Evolutionary conservation across 352 stramenopile species (phyloP), one percentile per base, ranked within the genome.

Genomic region (Aphanomyces euteiches): DNA sequence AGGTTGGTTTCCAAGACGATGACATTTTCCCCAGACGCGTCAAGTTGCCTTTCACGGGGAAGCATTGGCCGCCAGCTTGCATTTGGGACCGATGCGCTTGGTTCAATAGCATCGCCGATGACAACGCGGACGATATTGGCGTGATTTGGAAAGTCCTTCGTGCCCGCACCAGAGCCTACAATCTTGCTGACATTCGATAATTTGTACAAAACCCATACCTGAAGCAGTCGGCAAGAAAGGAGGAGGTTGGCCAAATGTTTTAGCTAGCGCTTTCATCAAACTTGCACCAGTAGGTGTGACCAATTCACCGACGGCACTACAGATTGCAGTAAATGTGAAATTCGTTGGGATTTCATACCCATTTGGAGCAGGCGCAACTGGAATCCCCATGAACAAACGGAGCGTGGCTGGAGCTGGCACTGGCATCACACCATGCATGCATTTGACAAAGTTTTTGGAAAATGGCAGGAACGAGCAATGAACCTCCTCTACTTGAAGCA

Each of bases 261-360:
- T 82, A 7, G 79, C 72, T 65, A 99, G 77, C 6, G 90, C 90
- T 72, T 96, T 93, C 37, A 99, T 79, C 21, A 99, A 83, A 58
- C 94, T 97, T 34, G 97, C 96, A 4, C 92, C 96, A 17, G 96
- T 99, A 0, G 96, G 96, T 7, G 96, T 99, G 21, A 99, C 96
- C 37, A 99, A 84, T 72, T 99, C 95, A 15, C 93, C 95, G 41
- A 74, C 87, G 0, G 85, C 87, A 36, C 83, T 91, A 47, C 4
- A 73, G 53, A 40, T 34, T 57, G 37, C 13, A 4, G 28, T 37
- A 3, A 64, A 19, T 34, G 41, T 17, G 7, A 72, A 54, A 3
- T 72, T 12, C 45, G 10, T 66, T 4, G 7, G 37, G 43, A 13
- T 3, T 17, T 68, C 73, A 67, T 68, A 90, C 83, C 87, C 85